Evolutionary conservation across 306 rosid species (phyloP).

Genomic region (Senna tora): DNA sequence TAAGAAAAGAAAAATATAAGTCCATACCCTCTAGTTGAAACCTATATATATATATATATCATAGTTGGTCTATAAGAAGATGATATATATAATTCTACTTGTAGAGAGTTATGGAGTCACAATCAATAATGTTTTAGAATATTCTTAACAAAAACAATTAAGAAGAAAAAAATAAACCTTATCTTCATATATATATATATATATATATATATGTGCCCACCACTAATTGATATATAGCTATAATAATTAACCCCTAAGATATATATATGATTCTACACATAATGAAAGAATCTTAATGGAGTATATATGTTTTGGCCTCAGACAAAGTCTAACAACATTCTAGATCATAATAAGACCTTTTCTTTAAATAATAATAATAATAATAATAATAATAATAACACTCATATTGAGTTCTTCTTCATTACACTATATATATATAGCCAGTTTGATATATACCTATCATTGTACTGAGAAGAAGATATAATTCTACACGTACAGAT

Average conservation of each 20-base stretch:
- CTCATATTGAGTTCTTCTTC: not conserved
- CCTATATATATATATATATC: no score
- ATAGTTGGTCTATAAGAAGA: no score
- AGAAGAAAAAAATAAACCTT: not conserved
- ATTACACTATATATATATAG: not conserved
- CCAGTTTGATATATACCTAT: conserved; percentile 36
- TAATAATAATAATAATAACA: no score
- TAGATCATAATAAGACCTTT: not conserved
- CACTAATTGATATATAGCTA: not conserved
- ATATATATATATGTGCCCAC: no score
- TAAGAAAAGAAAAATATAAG: no score
- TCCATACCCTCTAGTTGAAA: no score
- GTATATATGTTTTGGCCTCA: not conserved
- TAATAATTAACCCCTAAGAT: not conserved
- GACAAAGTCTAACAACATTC: no score
- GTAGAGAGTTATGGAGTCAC: no score
- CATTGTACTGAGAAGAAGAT: conserved; percentile 34
- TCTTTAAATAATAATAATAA: no score
- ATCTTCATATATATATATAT: not conserved
- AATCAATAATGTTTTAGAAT: no score
- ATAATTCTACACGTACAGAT: conserved; percentile 43
- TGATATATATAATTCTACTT: no score
- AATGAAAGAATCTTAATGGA: not conserved
- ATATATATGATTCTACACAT: not conserved
- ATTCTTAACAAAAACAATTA: not conserved